Evolutionary conservation across 2,329 filamentous ascomycete species (phyloP).

Genomic region (Penicillium brevicompactum): DNA sequence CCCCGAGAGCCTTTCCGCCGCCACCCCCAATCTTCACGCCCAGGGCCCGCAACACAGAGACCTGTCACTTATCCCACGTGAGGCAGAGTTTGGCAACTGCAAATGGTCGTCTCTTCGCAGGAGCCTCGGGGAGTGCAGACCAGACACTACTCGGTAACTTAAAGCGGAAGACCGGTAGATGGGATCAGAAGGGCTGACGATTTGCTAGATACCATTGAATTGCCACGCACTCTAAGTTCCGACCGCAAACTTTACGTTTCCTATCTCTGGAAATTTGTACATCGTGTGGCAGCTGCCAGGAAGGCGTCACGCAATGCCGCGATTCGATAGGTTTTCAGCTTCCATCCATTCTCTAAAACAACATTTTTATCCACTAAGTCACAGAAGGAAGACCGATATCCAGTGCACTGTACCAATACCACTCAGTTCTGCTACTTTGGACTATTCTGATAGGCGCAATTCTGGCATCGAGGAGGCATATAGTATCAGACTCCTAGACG

Average conservation of each 20-base stretch:
- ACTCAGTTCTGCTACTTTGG: too few species aligned
- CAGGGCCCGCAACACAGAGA: not conserved
- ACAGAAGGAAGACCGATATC: too few species aligned
- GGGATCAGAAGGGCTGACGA: not conserved
- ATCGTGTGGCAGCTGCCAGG: not conserved
- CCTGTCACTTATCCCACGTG: not conserved
- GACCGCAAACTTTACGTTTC: not conserved
- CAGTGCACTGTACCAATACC: too few species aligned
- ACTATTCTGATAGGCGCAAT: too few species aligned
- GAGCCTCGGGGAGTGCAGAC: not conserved
- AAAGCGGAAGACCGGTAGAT: not conserved
- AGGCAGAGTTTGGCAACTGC: not conserved
- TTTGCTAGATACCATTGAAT: not conserved
- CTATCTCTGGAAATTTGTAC: not conserved
- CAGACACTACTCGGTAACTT: not conserved
- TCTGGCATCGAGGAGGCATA: too few species aligned
- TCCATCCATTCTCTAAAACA: not conserved
- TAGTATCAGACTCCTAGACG: too few species aligned
- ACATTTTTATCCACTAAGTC: too few species aligned
- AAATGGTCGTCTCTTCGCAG: not conserved
- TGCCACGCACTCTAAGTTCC: not conserved
- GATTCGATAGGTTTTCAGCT: not conserved
- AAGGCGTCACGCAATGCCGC: not conserved
- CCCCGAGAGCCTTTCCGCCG: not conserved
- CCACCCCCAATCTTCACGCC: not conserved